A percentile compares a stretch with the other conserved stretches of the same genome.
Evolutionary conservation across 164 flowering plant species (phyloP).

Genomic region (Warburgia ugandensis): DNA sequence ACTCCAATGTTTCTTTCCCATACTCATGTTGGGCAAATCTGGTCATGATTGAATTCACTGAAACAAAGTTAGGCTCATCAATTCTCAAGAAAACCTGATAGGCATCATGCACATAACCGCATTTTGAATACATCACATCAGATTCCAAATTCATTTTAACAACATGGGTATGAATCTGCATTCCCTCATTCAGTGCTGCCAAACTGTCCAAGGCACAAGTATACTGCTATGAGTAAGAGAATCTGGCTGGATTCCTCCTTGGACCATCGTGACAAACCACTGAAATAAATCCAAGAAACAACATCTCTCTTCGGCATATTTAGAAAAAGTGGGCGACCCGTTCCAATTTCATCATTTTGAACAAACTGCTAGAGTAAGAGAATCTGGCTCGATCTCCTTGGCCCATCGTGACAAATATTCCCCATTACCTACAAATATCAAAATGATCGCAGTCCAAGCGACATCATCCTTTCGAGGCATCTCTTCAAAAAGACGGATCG

Average conservation of each 20-base stretch:
- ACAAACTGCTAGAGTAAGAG: too few species aligned
- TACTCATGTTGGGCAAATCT: slow-evolving; percentile 38
- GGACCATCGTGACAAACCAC: slow-evolving; percentile 31
- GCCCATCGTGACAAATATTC: slow-evolving; percentile 24
- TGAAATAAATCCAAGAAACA: slow-evolving; percentile 18
- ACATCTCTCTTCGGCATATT: too few species aligned
- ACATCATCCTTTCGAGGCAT: slow-evolving; percentile 35
- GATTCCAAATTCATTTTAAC: slow-evolving; percentile 17
- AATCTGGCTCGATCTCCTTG: too few species aligned
- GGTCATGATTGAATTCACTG: slow-evolving; percentile 34
- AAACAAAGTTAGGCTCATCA: slow-evolving; percentile 21
- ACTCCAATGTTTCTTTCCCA: slow-evolving; percentile 24
- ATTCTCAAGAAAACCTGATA: slow-evolving; percentile 20
- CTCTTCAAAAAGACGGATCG: slow-evolving; percentile 22
- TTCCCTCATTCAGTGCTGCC: slow-evolving; percentile 26
- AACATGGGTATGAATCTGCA: slow-evolving; percentile 29
- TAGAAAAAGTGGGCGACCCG: too few species aligned
- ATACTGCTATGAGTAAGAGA: slow-evolving; percentile 27
- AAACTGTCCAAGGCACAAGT: slow-evolving; percentile 32
- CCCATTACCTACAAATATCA: slow-evolving; percentile 28
- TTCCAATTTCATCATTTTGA: too few species aligned
- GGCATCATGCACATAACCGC: slow-evolving; percentile 32
- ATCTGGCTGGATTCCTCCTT: slow-evolving; percentile 20
- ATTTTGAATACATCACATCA: slow-evolving; percentile 34
- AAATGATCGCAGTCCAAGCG: slow-evolving; percentile 43